Conservation (phyloP, 176 grass and related monocot species). For the Bolboschoenus planiculmis region DNA sequence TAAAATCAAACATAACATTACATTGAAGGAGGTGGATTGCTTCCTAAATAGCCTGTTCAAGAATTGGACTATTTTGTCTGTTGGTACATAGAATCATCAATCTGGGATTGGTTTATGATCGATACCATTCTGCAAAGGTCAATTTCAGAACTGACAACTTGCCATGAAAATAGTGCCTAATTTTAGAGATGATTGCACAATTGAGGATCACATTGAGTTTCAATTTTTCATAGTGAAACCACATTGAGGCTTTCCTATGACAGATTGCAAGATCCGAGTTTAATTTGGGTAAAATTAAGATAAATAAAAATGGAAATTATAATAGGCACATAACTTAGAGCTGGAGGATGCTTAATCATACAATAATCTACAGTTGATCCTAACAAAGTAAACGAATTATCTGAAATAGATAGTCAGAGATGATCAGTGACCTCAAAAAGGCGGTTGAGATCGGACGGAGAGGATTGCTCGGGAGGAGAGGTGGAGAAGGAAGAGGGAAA, state of each 20-base stretch:
- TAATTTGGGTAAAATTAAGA: background rate
- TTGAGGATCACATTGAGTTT: background rate
- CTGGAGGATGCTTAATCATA: background rate
- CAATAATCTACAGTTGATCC: background rate
- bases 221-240: background rate
- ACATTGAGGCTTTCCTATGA: background rate
- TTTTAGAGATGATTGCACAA: background rate
- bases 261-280: background rate
- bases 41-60: background rate
- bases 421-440: conserved; percentile 44
- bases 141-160: background rate
- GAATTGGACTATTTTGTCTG: background rate
- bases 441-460: conserved; percentile 39
- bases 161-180: background rate
- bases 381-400: background rate
- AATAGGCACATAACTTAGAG: background rate
- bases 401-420: background rate
- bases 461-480: conserved; percentile 4
- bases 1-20: background rate
- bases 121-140: background rate
- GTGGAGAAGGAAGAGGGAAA: background rate
- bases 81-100: background rate
- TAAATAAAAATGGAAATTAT: background rate
- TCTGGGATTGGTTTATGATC: background rate
- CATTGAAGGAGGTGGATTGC: background rate